A percentile compares a stretch with the other conserved stretches of the same genome.
Evolutionary conservation across 2,329 filamentous ascomycete genomes (phyloP).

Genomic region (Huntiella decipiens): DNA sequence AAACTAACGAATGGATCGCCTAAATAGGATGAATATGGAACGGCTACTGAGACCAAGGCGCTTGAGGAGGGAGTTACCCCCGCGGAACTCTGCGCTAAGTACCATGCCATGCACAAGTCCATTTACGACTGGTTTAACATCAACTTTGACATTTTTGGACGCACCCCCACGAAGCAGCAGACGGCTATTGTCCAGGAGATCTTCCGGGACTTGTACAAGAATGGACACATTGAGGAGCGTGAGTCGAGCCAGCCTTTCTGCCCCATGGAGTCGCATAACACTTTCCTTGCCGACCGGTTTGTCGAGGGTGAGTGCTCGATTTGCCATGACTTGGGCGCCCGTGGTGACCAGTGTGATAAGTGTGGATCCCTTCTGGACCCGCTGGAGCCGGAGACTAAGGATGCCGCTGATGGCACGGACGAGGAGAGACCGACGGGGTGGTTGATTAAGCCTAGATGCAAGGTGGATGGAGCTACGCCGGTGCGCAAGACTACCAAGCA

Average conservation of each 20-base stretch:
- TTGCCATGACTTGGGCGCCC: conserved; percentile 51
- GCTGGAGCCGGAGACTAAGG: conserved; percentile 31
- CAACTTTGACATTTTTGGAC: conserved; percentile 83
- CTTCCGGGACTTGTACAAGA: conserved; percentile 71
- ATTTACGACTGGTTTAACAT: conserved; percentile 96
- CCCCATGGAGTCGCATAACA: conserved; percentile 41
- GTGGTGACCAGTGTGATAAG: conserved; percentile 57
- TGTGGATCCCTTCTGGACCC: conserved; percentile 56
- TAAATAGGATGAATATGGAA: conserved; percentile 67
- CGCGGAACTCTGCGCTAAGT: conserved; percentile 75
- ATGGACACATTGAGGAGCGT: conserved; percentile 73
- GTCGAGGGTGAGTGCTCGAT: conserved; percentile 64
- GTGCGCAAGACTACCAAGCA: conserved; percentile 73
- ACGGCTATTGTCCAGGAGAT: conserved; percentile 87
- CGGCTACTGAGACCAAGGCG: conserved; percentile 88
- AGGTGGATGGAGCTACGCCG: conserved; percentile 69
- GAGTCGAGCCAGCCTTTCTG: conserved; percentile 84
- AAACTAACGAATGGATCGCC: conserved; percentile 20
- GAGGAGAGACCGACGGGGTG: conserved; percentile 23
- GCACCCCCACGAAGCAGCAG: conserved; percentile 75
- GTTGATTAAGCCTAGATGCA: conserved; percentile 73
- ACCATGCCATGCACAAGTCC: conserved; percentile 72
- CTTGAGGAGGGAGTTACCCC: conserved; percentile 73
- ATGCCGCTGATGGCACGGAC: conserved; percentile 17
- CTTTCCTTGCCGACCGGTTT: conserved; percentile 71